These are phyloP conservation scores for Bullera alba DNA, from an alignment of 768 basidiomycete species.

Conservation along the genomic window DNA sequence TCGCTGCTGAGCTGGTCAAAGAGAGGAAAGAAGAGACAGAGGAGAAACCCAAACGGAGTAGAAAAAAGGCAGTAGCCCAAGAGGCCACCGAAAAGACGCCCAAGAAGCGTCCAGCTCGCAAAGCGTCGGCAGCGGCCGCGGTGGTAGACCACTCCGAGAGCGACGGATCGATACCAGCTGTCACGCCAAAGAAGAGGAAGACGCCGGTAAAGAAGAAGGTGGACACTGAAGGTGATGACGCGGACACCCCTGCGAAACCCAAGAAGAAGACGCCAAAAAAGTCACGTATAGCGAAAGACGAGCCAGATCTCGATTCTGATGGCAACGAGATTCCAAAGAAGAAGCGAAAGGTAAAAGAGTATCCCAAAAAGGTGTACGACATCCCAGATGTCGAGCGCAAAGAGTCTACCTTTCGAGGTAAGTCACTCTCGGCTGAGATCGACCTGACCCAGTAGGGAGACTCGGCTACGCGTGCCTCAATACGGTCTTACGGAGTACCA, in stretches of 20 bases:
- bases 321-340: conserved; percentile 42
- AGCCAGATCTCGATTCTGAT: conserved; percentile 34
- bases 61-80: not conserved
- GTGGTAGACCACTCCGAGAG: conserved; percentile 4
- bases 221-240: conserved; percentile 2
- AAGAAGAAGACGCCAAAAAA: conserved; percentile 37
- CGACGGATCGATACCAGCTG: not conserved
- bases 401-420: conserved; percentile 58
- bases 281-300: conserved; percentile 31
- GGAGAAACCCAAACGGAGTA: not conserved
- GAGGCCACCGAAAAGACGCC: not conserved
- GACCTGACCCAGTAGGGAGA: conserved; percentile 48
- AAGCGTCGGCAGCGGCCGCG: conserved; percentile 6
- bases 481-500: conserved; percentile 66
- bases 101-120: conserved; percentile 1
- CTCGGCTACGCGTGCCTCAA: conserved; percentile 49
- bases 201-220: conserved; percentile 11
- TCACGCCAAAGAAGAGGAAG: conserved; percentile 2
- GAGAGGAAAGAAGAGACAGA: not conserved
- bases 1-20: not conserved
- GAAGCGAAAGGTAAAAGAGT: conserved; percentile 39
- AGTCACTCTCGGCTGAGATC: conserved; percentile 1
- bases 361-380: conserved; percentile 50
- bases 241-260: conserved; percentile 6
- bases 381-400: conserved; percentile 67